Evolutionary conservation across 768 basidiomycete genomes (phyloP).

Genomic region (Mrakia gelida): DNA sequence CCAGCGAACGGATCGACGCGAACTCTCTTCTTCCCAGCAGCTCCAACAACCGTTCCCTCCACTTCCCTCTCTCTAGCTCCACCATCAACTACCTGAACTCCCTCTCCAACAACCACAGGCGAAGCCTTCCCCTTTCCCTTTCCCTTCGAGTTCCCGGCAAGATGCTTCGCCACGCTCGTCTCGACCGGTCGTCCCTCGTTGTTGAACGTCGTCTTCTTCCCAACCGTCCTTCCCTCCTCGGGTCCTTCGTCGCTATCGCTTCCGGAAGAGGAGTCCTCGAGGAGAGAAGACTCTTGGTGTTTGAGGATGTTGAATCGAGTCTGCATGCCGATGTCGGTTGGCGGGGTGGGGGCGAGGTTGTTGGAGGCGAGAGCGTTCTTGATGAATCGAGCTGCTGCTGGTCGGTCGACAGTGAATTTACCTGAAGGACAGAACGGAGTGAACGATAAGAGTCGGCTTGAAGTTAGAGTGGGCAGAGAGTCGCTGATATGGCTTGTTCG

Average conservation of each 20-base stretch:
- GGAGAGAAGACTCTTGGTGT: slow-evolving; percentile 24
- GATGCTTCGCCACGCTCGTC: not conserved
- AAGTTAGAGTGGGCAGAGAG: too few relatives aligned
- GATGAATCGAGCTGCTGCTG: slow-evolving; percentile 29
- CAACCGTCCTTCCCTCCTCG: not conserved
- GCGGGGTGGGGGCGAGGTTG: not conserved
- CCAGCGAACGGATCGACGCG: slow-evolving; percentile 28
- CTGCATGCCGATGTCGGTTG: slow-evolving; percentile 31
- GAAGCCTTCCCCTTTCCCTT: slow-evolving; percentile 18
- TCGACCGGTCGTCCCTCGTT: not conserved
- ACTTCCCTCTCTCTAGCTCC: slow-evolving; percentile 13
- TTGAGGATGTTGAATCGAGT: slow-evolving; percentile 31
- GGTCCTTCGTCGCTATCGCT: not conserved
- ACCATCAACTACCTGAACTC: slow-evolving; percentile 25
- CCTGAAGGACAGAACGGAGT: not conserved
- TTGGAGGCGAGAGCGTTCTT: slow-evolving; percentile 24
- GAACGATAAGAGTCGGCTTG: not conserved
- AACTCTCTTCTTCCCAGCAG: slow-evolving; percentile 12
- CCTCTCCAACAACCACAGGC: not conserved
- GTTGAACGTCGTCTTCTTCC: slow-evolving; percentile 9
- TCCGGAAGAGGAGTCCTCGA: not conserved
- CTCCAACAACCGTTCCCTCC: not conserved
- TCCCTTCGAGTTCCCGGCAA: slow-evolving; percentile 1
- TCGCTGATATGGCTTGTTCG: not conserved
- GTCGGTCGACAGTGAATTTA: slow-evolving; percentile 23